A percentile compares a stretch with the other conserved stretches of the same genome.
These are phyloP conservation scores for Adansonia grandidieri DNA, from an alignment of 441 rosid species.

Conservation along the genomic window DNA sequence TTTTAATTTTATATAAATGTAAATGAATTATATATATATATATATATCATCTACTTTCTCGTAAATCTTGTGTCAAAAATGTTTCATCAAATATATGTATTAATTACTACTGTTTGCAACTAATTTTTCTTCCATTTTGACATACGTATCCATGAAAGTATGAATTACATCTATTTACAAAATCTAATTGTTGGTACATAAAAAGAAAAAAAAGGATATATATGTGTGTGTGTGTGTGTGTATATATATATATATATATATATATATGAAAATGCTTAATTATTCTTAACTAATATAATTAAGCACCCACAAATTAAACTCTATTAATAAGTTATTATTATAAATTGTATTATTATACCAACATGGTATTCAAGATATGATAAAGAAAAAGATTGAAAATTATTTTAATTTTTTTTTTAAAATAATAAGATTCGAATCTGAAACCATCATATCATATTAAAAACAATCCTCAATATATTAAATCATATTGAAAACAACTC, in stretches of 20 bases:
- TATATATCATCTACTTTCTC: too few relatives aligned
- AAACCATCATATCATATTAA: not conserved
- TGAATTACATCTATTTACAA: too few relatives aligned
- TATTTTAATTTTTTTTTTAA: not conserved
- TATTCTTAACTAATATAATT: too few relatives aligned
- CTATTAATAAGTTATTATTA: not conserved
- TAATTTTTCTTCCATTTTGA: not conserved
- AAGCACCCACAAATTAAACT: too few relatives aligned
- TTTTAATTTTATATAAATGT: too few relatives aligned
- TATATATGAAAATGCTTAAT: too few relatives aligned
- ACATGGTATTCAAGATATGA: not conserved
- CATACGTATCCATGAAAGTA: not conserved
- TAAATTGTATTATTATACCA: not conserved
- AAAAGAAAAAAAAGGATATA: too few relatives aligned
- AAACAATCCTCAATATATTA: not conserved
- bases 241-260: too few relatives aligned
- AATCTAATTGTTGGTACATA: too few relatives aligned
- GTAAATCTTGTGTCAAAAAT: not conserved
- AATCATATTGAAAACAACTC: not conserved
- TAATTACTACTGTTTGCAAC: not conserved
- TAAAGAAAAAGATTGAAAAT: not conserved
- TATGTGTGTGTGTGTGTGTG: too few relatives aligned
- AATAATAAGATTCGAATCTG: not conserved
- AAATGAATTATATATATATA: too few relatives aligned
- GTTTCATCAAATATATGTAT: not conserved